Evolutionary conservation across 208 protist species (phyloP).

Genomic region (Kentomonas sorsogonicus): DNA sequence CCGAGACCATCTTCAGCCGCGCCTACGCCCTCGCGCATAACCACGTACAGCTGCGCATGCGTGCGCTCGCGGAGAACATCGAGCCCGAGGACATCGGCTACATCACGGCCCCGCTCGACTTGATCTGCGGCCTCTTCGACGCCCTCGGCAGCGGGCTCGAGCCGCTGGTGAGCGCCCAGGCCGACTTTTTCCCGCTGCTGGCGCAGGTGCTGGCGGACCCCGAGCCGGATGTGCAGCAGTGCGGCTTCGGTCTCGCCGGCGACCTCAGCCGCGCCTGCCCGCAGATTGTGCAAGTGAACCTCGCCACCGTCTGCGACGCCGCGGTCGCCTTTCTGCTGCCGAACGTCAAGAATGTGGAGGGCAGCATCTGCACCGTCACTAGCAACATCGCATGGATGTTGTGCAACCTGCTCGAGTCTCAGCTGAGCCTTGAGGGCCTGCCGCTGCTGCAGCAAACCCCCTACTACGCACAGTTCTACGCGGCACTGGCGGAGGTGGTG

Average conservation of each 20-base stretch:
- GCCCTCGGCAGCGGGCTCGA: slow-evolving; percentile 63
- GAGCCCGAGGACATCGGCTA: slow-evolving; percentile 64
- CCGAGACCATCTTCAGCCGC: slow-evolving; percentile 64
- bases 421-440: slow-evolving; percentile 43
- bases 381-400: slow-evolving; percentile 81
- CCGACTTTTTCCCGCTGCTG: slow-evolving; percentile 48
- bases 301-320: slow-evolving; percentile 38
- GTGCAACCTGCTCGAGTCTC: slow-evolving; percentile 69
- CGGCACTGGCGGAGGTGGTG: slow-evolving; percentile 35
- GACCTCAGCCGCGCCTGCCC: slow-evolving; percentile 57
- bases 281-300: slow-evolving; percentile 34
- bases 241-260: slow-evolving; percentile 72
- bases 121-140: slow-evolving; percentile 77
- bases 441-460: slow-evolving; percentile 39
- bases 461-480: slow-evolving; percentile 45
- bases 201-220: slow-evolving; percentile 46
- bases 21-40: slow-evolving; percentile 44
- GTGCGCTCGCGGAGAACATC: slow-evolving; percentile 23
- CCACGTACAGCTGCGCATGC: slow-evolving; percentile 46
- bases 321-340: no score
- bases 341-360: slow-evolving; percentile 37
- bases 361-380: slow-evolving; percentile 46
- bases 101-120: slow-evolving; percentile 59
- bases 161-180: slow-evolving; percentile 44
- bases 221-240: slow-evolving; percentile 47